Percentiles rank a stretch among this genome's conserved stretches.
Conservation (phyloP, 139 green algal species). For the Ulvella scutata region DNA sequence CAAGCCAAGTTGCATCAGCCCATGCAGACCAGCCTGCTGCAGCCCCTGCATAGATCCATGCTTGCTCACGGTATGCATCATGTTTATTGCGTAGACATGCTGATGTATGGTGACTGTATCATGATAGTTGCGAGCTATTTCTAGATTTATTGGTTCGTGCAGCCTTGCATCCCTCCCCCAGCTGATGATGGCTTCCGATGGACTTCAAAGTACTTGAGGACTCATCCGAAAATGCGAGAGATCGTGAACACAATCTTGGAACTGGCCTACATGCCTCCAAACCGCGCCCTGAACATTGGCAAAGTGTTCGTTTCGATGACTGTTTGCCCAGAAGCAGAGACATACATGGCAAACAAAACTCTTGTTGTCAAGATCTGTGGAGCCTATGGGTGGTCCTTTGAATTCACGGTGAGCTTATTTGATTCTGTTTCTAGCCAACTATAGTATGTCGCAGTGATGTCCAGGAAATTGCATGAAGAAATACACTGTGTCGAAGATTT, state of each 20-base stretch:
- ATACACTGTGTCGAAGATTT: too few relatives aligned
- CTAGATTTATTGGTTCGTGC: not conserved
- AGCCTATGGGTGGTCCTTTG: not conserved
- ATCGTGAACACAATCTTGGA: conserved; percentile 33
- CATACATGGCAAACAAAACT: not conserved
- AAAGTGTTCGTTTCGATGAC: conserved; percentile 2
- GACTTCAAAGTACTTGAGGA: conserved; percentile 28
- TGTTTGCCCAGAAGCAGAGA: not conserved
- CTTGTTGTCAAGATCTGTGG: not conserved
- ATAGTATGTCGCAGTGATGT: too few relatives aligned
- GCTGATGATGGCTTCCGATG: conserved; percentile 10
- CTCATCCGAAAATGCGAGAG: conserved; percentile 19
- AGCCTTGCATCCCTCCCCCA: not conserved
- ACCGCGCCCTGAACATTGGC: conserved; percentile 8
- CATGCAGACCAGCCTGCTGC: not conserved
- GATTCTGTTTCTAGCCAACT: too few relatives aligned
- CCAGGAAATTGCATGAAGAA: too few relatives aligned
- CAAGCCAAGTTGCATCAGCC: not conserved
- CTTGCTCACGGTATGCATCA: not conserved
- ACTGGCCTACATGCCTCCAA: conserved; percentile 25
- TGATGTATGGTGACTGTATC: not conserved
- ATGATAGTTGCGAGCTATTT: not conserved
- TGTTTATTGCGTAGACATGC: not conserved
- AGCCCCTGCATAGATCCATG: not conserved
- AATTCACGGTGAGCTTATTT: not conserved